Percentiles rank a stretch among this genome's conserved stretches.
These are phyloP conservation scores for Lasiodiplodia hormozganensis DNA, from an alignment of 2,329 filamentous ascomycete species.

Conservation along the genomic window DNA sequence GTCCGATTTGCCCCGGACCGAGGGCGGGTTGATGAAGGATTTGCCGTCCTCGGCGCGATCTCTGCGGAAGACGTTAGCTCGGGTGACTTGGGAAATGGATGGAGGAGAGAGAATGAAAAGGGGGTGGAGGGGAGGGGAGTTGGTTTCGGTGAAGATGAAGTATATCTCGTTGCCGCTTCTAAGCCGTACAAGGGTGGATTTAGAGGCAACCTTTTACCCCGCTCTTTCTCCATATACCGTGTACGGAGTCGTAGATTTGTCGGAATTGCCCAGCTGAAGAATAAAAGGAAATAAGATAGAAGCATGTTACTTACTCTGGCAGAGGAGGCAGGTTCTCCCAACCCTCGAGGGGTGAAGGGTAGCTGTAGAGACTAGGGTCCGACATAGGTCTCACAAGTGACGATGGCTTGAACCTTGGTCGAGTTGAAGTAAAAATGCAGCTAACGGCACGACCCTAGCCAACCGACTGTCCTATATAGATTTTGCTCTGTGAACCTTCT, in stretches of 20 bases:
- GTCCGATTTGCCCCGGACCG: conserved; percentile 64
- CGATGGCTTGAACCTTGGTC: background rate
- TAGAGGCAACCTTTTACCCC: background rate
- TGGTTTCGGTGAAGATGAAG: background rate
- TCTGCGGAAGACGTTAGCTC: conserved; percentile 39
- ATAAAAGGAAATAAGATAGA: background rate
- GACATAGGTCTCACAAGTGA: conserved; percentile 40
- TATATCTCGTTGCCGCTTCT: background rate
- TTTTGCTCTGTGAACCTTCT: background rate
- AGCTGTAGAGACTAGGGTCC: conserved; percentile 54
- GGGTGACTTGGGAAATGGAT: background rate
- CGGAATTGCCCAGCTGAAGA: background rate
- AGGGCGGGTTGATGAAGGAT: conserved; percentile 71
- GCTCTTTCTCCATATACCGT: background rate
- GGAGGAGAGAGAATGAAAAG: background rate
- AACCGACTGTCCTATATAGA: background rate
- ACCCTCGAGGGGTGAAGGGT: conserved; percentile 64
- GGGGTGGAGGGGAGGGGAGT: background rate
- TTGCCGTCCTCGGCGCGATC: conserved; percentile 77
- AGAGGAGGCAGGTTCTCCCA: conserved; percentile 65
- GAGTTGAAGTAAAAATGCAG: background rate
- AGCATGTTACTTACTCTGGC: conserved; percentile 46
- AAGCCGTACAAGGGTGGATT: fast-evolving
- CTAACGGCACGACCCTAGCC: background rate
- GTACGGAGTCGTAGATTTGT: background rate